Percentiles rank a stretch among this genome's conserved stretches.
Evolutionary conservation across 2,329 filamentous ascomycete species (phyloP).

Genomic region (Pestalotiopsis sp.): DNA sequence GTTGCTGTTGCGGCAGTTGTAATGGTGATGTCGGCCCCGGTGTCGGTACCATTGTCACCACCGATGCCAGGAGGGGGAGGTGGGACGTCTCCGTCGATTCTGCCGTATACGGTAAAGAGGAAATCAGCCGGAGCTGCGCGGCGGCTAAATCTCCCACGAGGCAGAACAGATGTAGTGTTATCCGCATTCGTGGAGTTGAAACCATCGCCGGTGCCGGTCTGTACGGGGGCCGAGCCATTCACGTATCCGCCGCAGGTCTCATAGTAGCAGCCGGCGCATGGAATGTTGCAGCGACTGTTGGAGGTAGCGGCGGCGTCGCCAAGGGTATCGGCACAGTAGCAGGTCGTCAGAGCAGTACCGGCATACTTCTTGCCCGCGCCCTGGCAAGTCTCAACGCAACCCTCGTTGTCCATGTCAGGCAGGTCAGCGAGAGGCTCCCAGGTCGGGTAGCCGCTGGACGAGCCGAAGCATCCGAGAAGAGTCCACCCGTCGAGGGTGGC

Average conservation of each 20-base stretch:
- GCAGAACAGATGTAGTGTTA: slow-evolving; percentile 12
- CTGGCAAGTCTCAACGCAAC: slow-evolving; percentile 40
- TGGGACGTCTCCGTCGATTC: slow-evolving; percentile 29
- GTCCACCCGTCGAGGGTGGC: slow-evolving; percentile 22
- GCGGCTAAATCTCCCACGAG: slow-evolving; percentile 23
- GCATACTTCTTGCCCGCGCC: slow-evolving; percentile 35
- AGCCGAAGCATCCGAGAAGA: slow-evolving; percentile 42
- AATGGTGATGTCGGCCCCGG: neutral
- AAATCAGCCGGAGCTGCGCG: slow-evolving; percentile 30
- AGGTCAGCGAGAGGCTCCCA: slow-evolving; percentile 35
- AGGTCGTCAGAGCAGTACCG: slow-evolving; percentile 40
- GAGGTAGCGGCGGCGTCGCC: slow-evolving; percentile 40
- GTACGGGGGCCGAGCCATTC: slow-evolving; percentile 7
- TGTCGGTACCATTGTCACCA: slow-evolving; percentile 25
- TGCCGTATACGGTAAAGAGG: slow-evolving; percentile 48
- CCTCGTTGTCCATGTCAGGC: slow-evolving; percentile 40
- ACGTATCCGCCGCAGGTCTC: slow-evolving; percentile 46
- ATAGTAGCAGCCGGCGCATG: slow-evolving; percentile 43
- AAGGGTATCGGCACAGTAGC: slow-evolving; percentile 48
- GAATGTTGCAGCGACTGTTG: slow-evolving; percentile 35
- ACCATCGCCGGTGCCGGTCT: neutral
- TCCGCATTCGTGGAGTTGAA: slow-evolving; percentile 12
- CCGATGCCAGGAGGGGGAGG: slow-evolving; percentile 37
- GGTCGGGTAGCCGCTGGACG: slow-evolving; percentile 35
- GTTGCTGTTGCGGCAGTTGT: neutral